Percentiles rank a stretch among this genome's conserved stretches.
Evolutionary conservation across 176 grass and related monocot genomes (phyloP).

Genomic region (Oryza brachyantha): DNA sequence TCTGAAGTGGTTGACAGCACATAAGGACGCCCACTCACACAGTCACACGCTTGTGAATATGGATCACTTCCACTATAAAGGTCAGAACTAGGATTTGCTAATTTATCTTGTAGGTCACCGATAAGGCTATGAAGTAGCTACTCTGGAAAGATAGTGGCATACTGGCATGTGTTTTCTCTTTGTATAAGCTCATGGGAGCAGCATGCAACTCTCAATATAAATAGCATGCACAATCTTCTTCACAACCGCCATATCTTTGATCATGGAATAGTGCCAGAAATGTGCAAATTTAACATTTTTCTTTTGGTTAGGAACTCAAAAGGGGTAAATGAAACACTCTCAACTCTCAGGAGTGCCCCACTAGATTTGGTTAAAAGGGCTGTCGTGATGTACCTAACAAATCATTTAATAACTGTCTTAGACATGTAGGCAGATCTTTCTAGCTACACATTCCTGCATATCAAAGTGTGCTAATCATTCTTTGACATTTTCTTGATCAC

Average conservation of each 20-base stretch:
- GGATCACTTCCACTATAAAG: slow-evolving; percentile 18
- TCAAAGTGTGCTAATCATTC: slow-evolving; percentile 23
- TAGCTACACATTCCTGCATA: slow-evolving; percentile 1
- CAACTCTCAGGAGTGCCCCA: slow-evolving; percentile 27
- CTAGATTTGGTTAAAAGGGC: slow-evolving; percentile 48
- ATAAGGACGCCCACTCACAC: not conserved
- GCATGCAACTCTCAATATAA: not conserved
- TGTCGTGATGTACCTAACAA: slow-evolving; percentile 21
- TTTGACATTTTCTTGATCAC: slow-evolving; percentile 39
- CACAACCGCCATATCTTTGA: not conserved
- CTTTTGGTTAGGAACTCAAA: not conserved
- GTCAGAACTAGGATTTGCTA: slow-evolving; percentile 26
- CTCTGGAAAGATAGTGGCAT: not conserved
- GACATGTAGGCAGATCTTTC: slow-evolving; percentile 31
- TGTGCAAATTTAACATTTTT: slow-evolving; percentile 9
- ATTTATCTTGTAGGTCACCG: not conserved
- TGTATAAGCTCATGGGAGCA: not conserved
- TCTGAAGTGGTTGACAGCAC: slow-evolving; percentile 1
- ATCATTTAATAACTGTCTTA: slow-evolving; percentile 19
- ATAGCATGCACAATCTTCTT: not conserved
- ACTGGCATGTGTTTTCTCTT: not conserved
- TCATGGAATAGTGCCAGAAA: slow-evolving; percentile 30
- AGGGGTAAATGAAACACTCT: not conserved
- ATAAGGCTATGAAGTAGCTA: not conserved
- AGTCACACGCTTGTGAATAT: not conserved